Conservation (phyloP, 108 stramenopile genomes). For the Seminavis robusta region DNA sequence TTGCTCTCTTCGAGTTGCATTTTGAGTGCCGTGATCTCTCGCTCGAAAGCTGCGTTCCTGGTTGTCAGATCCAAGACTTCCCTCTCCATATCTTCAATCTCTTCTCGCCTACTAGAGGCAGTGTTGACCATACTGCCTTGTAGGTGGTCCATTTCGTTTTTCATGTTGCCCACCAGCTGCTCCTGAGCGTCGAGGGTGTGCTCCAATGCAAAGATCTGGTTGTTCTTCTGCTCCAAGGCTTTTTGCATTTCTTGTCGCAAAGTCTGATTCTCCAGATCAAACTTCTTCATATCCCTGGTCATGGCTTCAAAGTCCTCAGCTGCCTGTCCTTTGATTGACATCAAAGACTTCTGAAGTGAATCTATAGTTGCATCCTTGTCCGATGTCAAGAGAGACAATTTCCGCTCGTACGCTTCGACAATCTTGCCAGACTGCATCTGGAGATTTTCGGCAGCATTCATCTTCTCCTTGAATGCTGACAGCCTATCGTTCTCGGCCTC, state of each 20-base stretch:
- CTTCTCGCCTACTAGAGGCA: constrained; percentile 58
- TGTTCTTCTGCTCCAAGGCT: constrained; percentile 60
- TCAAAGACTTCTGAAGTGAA: constrained; percentile 56
- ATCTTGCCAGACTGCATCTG: constrained; percentile 52
- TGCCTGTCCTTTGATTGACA: constrained; percentile 34
- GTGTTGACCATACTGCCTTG: constrained; percentile 75
- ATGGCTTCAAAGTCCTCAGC: constrained; percentile 41
- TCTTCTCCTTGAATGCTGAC: constrained; percentile 32
- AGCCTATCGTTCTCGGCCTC: constrained; percentile 6
- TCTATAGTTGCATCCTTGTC: constrained; percentile 69
- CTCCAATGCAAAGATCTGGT: constrained; percentile 66
- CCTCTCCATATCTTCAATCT: constrained; percentile 83
- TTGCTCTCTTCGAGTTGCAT: constrained; percentile 68
- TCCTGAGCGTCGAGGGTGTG: constrained; percentile 79
- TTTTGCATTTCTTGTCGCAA: constrained; percentile 48
- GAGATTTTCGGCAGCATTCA: constrained; percentile 41
- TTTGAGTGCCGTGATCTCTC: constrained; percentile 58
- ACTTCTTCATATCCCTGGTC: constrained; percentile 22
- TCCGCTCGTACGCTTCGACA: constrained; percentile 46
- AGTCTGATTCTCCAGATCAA: constrained; percentile 51
- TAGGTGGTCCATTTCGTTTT: constrained; percentile 81
- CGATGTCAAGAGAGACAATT: constrained; percentile 33
- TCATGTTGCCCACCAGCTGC: constrained; percentile 71
- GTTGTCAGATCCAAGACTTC: constrained; percentile 67
- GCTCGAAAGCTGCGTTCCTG: constrained; percentile 50